Evolutionary conservation across 345 rosid species (phyloP), one percentile per base, ranked within the genome.

Genomic region (Arabis alpina): DNA sequence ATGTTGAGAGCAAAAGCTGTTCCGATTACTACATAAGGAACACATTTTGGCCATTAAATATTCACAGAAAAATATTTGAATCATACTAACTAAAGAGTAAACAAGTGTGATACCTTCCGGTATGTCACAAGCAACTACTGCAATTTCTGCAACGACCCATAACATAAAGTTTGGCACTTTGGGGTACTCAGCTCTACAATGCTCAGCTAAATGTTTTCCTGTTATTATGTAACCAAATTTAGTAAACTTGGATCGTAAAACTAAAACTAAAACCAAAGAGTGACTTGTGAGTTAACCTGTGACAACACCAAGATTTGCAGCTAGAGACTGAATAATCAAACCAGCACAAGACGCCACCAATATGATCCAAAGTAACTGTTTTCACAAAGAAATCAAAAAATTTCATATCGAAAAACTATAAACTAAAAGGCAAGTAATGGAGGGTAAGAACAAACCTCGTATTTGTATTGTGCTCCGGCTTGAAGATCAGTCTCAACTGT

Each of bases 161-260:
- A 91, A 72, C 63, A 91, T 66, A 76, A 89, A 84, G 79, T 93
- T 93, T 39, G 97, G 83, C 36, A 80, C 79, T 68, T 72, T 86
- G 25, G 97, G 83, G 80, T 93, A 93, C 56, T 91, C 97, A 3
- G 79, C 63, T 71, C 91, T 82, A 71, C 97, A 93, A 71, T 91
- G 97, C 76, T 93, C 98, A 12, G 96, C 97, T 70, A 93, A 84
- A 78, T 91, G 97, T 77, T 89, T 93, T 68, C 96, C 98, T 93
- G 63, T 56, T 48, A 36, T 12, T 23, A 48, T 24, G 6, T 23
- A 49, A 5, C 2, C 34, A 12, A 53, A 37, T 9, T 55, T 6
- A 64, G 59, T 10, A 47, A 54, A 64, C 41, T 48, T 73, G 8
- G 10, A 19, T 19, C 23, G 1, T 19, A 19, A 19, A 19, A 19